A percentile compares a stretch with the other conserved stretches of the same genome.
phyloP scores from a whole-genome alignment of 2,329 filamentous ascomycete genomes.

The Coleophoma cylindrospora region DNA sequence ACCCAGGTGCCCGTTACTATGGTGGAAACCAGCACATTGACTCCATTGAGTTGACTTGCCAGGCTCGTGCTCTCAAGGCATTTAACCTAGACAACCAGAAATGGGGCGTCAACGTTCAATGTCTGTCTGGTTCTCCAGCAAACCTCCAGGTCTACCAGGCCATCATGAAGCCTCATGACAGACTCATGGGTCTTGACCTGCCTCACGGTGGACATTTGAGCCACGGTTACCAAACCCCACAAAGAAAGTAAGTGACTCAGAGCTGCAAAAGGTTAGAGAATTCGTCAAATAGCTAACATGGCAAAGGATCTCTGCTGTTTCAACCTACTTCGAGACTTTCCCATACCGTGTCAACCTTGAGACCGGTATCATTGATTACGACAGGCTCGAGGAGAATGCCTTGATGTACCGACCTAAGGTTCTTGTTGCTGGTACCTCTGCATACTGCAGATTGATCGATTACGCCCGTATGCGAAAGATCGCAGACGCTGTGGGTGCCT shows the following conservation, averaged over 20 bases:
- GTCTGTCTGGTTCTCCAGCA: conserved; percentile 85
- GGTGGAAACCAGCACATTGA: conserved; percentile 99
- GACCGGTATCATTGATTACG: conserved; percentile 97
- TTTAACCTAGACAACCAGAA: conserved; percentile 82
- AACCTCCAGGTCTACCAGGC: conserved; percentile 99
- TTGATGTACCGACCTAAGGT: conserved; percentile 92
- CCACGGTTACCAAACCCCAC: conserved; percentile 95
- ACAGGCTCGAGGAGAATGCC: conserved; percentile 84
- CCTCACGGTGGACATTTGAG: conserved; percentile 94
- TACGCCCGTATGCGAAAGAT: conserved; percentile 96
- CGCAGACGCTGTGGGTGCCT: conserved; percentile 87
- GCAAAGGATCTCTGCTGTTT: conserved; percentile 82
- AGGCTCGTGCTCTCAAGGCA: conserved; percentile 84
- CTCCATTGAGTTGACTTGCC: conserved; percentile 90
- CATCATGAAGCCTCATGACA: conserved; percentile 90
- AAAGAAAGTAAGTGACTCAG: conserved; percentile 65
- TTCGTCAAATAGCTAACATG: conserved; percentile 8
- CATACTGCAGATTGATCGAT: conserved; percentile 97
- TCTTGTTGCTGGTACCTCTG: conserved; percentile 92
- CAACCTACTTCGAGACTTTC: conserved; percentile 98
- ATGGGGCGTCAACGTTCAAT: conserved; percentile 99
- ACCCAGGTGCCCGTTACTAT: conserved; percentile 97
- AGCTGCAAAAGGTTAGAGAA: not conserved
- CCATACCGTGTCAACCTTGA: conserved; percentile 87
- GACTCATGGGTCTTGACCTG: conserved; percentile 95